These are phyloP conservation scores for Wickerhamomyces sydowiorum DNA, from an alignment of 805 yeast genomes.

Conservation along the genomic window DNA sequence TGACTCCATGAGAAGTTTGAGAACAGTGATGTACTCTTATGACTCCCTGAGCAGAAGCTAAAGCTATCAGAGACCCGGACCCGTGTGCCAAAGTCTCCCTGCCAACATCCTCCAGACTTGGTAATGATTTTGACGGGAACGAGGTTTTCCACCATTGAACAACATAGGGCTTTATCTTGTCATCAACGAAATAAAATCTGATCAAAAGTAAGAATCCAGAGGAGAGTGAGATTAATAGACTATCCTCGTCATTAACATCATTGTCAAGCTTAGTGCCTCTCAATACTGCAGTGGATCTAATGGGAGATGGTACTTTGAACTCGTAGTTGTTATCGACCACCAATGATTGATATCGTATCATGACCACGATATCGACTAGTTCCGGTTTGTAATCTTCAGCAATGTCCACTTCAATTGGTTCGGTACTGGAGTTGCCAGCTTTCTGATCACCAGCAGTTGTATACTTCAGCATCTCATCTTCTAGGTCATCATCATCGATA, in stretches of 20 bases:
- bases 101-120: conserved; percentile 19
- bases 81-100: conserved; percentile 28
- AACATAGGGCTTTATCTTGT: conserved; percentile 30
- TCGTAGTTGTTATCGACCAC: conserved; percentile 7
- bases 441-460: conserved; percentile 4
- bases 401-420: conserved; percentile 2
- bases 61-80: conserved; percentile 33
- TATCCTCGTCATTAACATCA: conserved; percentile 25
- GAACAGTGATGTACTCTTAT: conserved; percentile 34
- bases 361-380: conserved; percentile 9
- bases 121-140: conserved; percentile 8
- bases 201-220: conserved; percentile 35
- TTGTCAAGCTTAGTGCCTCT: conserved; percentile 11
- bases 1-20: conserved; percentile 31
- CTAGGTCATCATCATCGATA: conserved; percentile 15
- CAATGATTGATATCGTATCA: conserved; percentile 12
- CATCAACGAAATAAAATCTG: conserved; percentile 25
- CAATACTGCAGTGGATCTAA: conserved; percentile 13
- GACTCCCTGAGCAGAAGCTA: conserved; percentile 30
- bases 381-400: conserved; percentile 6
- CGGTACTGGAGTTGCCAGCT: background rate
- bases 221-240: conserved; percentile 31
- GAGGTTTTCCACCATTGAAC: conserved; percentile 45
- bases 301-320: conserved; percentile 8
- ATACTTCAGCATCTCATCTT: conserved; percentile 12